Base-by-base conservation (phyloP, 2,329 filamentous ascomycete species). In the Fusarium sp. region DNA sequence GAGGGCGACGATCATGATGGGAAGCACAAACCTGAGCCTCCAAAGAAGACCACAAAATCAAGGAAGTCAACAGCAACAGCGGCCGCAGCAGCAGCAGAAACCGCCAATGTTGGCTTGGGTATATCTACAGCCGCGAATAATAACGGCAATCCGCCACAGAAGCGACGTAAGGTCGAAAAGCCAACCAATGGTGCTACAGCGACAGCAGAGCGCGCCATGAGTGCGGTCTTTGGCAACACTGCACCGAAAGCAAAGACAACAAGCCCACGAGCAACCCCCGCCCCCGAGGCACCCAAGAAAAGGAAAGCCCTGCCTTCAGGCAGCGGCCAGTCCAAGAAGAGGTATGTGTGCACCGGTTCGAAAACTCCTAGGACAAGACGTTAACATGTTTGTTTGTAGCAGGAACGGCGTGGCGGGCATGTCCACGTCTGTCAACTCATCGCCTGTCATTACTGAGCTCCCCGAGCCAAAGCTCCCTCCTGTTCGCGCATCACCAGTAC, bases 111-210 rank as follows among this genome's bases (percentile, higher is more conserved):
- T 37, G 91, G 91, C 4, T 81, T 93, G 37, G 91, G 91, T 42
- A 91, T 93, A 62, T 84, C 88, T 49, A 87, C 88, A 65, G 84
- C 85, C 12, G 75, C 82, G 31, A 75, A 82, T 7, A 79, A 84
- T 21, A 88, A 86, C 19, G 88, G 85, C 67, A 84, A 86, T 28
- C 85, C 89, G 14, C 84, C 90, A 4, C 83, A 85, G 25, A 97
- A 97, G 82, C 88, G 93, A 75, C 90, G 94, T 70, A 97, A 94
- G 81, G 89, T 93, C 4, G 93, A 97, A 74, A 93, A 93, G 74
- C 80, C 85, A 12, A 77, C 81, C 16, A 84, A 83, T 64, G 84
- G 84, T 41, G 82, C 79, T 7, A 80, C 82, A 30, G 78, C 83
- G 4, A 78, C 83, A 6, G 88, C 90, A 83, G 92, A 94, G 75